Base-by-base conservation (phyloP, 768 basidiomycete species). In the Pulveroboletus frians region DNA sequence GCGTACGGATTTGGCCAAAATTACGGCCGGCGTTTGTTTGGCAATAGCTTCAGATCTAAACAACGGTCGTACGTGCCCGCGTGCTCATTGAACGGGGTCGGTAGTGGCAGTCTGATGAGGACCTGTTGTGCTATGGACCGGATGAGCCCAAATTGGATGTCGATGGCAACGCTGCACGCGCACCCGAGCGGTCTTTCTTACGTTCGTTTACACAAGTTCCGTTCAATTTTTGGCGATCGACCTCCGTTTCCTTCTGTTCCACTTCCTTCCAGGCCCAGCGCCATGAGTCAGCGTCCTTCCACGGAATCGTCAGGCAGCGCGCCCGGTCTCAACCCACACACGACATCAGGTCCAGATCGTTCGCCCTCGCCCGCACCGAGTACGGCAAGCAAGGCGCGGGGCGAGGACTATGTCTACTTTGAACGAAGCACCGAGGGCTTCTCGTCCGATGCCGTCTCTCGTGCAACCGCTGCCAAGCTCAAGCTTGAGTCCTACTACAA, bases 401-500 rank as follows among this genome's bases (percentile, higher is more conserved):
- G 68, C 51, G 56, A 61, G 29, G 79, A 84, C 77, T 94, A 97
- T 70, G 93, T 97, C 60, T 95, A 94, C 74, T 99, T 98, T 69
- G 88, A 96, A 68, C 80, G 95, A 53, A 84, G 84, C 44, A 87
- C 88, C 1, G 71, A 76, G 36, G 81, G 79, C 49, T 94, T 95
- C 74, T 86, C 86, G 15, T 81, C 92, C 55, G 85, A 89, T 63
- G 87, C 91, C 17, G 78, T 92, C 45, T 91, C 92, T 50, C 88
- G 88, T 43, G 85, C 91, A 8, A 95, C 92, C 41, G 89, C 88
- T 21, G 92, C 94, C 17, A 96, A 96, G 67, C 81, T 97, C 68
- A 96, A 96, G 70, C 84, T 99, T 48, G 94, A 95, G 70, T 89
- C 94, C 39, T 97, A 85, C 74, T 99, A 99, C 77, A 97, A 97